Evolutionary conservation across 2,329 filamentous ascomycete species (phyloP).

Genomic region (Camptophora hylomeconis): DNA sequence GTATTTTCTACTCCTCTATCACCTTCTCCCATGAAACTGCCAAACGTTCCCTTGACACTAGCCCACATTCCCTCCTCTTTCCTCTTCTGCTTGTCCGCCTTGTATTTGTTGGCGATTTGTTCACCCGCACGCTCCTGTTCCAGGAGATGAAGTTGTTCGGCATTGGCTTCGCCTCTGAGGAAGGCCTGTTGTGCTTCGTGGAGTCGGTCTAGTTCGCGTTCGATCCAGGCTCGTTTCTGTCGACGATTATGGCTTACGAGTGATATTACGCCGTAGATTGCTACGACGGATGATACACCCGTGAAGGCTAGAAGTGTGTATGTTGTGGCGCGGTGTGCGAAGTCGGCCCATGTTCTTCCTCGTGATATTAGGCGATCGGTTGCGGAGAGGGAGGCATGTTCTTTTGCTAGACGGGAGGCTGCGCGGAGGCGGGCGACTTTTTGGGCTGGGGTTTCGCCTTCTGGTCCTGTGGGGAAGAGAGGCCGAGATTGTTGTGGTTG

Average conservation of each 20-base stretch:
- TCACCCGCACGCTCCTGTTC: conserved; percentile 32
- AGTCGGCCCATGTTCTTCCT: conserved; percentile 46
- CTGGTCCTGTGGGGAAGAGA: conserved; percentile 18
- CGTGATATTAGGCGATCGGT: conserved; percentile 42
- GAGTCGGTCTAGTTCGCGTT: conserved; percentile 31
- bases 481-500: conserved; percentile 6
- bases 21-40: conserved; percentile 8
- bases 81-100: conserved; percentile 27
- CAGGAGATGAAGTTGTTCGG: conserved; percentile 30
- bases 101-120: conserved; percentile 29
- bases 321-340: conserved; percentile 46
- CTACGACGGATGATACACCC: conserved; percentile 48
- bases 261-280: conserved; percentile 51
- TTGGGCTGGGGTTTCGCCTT: conserved; percentile 52
- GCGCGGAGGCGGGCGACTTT: conserved; percentile 56
- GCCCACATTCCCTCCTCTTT: conserved; percentile 21
- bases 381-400: conserved; percentile 42
- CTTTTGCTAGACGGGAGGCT: conserved; percentile 53
- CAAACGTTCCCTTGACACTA: conserved; percentile 11
- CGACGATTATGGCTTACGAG: conserved; percentile 56
- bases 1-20: conserved; percentile 12
- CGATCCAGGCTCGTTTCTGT: conserved; percentile 49
- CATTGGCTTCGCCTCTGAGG: conserved; percentile 25
- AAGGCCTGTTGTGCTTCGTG: conserved; percentile 30
- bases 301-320: conserved; percentile 44